These are phyloP conservation scores for Linum tenue DNA, from an alignment of 345 rosid species.

Conservation along the genomic window DNA sequence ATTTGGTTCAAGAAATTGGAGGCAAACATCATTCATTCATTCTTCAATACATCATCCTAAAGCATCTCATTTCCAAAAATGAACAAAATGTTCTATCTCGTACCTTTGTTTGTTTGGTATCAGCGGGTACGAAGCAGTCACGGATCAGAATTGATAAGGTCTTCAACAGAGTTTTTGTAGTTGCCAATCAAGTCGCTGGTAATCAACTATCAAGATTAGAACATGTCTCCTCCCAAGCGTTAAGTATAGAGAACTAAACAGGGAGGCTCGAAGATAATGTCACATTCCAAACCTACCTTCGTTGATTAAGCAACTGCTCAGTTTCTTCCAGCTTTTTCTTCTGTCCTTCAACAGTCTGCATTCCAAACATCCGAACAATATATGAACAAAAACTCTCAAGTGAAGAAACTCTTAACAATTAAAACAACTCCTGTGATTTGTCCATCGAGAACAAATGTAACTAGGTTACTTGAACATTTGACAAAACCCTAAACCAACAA, in stretches of 20 bases:
- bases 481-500: background rate
- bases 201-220: conserved; percentile 9
- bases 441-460: no score
- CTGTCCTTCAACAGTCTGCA: conserved; percentile 69
- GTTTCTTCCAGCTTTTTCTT: conserved; percentile 59
- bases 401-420: background rate
- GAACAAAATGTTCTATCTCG: background rate
- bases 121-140: conserved; percentile 15
- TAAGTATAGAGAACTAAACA: conserved; percentile 6
- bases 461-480: no score
- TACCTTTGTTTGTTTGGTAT: background rate
- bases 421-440: background rate
- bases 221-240: background rate
- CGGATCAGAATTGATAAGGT: conserved; percentile 42
- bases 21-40: background rate
- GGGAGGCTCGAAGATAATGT: background rate
- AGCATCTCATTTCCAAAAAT: background rate
- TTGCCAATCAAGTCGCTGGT: conserved; percentile 56
- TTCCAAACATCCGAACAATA: conserved; percentile 6
- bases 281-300: conserved; percentile 29
- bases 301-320: conserved; percentile 44
- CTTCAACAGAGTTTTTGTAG: conserved; percentile 58
- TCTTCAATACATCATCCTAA: background rate
- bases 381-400: background rate
- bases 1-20: no score